These are phyloP conservation scores for Aspergillus fumigatus DNA, from an alignment of 2,329 filamentous ascomycete genomes.

Conservation along the genomic window DNA sequence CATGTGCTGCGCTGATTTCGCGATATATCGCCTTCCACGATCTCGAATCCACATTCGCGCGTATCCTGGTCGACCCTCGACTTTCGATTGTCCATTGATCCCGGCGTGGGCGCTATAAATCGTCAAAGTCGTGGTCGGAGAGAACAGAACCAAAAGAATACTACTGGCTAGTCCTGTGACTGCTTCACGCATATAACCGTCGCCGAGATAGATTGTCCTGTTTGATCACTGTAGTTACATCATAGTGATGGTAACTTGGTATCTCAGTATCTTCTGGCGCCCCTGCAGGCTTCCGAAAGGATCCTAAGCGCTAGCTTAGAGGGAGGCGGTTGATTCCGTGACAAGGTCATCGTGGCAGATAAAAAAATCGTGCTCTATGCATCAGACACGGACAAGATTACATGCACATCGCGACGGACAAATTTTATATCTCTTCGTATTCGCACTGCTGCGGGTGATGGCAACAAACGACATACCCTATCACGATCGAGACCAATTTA, in stretches of 20 bases:
- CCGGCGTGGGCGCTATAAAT: no score
- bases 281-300: not conserved
- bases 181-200: not conserved
- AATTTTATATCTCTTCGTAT: not conserved
- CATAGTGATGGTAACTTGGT: not conserved
- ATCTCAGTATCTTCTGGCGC: not conserved
- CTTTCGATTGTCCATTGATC: not conserved
- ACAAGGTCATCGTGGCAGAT: not conserved
- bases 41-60: not conserved
- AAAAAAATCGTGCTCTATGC: no score
- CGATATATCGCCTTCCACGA: no score
- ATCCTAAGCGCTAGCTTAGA: not conserved
- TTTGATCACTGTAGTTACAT: not conserved
- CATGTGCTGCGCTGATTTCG: not conserved
- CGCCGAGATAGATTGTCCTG: not conserved
- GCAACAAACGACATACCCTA: not conserved
- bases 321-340: not conserved
- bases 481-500: not conserved
- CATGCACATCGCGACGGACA: not conserved
- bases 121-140: no score
- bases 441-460: not conserved
- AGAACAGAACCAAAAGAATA: no score
- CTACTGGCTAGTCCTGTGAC: no score
- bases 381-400: not conserved
- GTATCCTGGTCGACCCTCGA: not conserved